Evolutionary conservation across 164 flowering plant species (phyloP).

Genomic region (Tetrastigma voinierianum): DNA sequence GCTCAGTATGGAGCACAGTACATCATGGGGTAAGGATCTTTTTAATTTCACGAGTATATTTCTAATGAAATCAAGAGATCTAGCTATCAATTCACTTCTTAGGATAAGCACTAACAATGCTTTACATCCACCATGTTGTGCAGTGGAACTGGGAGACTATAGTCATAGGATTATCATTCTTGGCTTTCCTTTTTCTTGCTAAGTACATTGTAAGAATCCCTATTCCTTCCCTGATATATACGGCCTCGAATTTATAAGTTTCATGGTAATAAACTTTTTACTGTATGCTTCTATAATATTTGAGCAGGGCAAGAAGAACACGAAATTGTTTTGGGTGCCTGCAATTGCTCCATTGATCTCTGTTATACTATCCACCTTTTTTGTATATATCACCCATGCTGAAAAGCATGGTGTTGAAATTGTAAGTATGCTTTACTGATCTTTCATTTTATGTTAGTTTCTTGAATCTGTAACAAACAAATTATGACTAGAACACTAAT

Average conservation of each 20-base stretch:
- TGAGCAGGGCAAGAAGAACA: conserved; percentile 81
- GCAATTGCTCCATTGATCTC: conserved; percentile 92
- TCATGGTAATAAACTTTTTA: neutral
- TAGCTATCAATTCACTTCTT: too few relatives aligned
- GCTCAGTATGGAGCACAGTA: conserved; percentile 52
- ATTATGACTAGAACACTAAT: too few relatives aligned
- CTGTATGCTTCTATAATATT: conserved; percentile 12
- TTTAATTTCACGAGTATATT: neutral
- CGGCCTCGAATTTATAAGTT: neutral
- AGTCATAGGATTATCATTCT: conserved; percentile 62
- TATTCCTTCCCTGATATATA: neutral
- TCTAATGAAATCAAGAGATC: too few relatives aligned
- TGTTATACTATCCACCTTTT: conserved; percentile 73
- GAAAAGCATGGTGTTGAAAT: conserved; percentile 82
- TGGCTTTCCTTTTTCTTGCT: conserved; percentile 67
- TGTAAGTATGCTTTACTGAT: conserved; percentile 40
- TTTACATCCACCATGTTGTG: conserved; percentile 17
- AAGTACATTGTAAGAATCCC: conserved; percentile 69
- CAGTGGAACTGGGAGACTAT: conserved; percentile 99
- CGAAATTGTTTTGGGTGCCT: conserved; percentile 79
- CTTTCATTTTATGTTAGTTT: neutral
- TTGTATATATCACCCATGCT: conserved; percentile 76
- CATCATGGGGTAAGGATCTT: conserved; percentile 64
- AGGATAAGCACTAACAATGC: neutral
- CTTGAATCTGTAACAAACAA: neutral